phyloP scores from a whole-genome alignment of 345 rosid genomes.

The Lepidium didymum region DNA sequence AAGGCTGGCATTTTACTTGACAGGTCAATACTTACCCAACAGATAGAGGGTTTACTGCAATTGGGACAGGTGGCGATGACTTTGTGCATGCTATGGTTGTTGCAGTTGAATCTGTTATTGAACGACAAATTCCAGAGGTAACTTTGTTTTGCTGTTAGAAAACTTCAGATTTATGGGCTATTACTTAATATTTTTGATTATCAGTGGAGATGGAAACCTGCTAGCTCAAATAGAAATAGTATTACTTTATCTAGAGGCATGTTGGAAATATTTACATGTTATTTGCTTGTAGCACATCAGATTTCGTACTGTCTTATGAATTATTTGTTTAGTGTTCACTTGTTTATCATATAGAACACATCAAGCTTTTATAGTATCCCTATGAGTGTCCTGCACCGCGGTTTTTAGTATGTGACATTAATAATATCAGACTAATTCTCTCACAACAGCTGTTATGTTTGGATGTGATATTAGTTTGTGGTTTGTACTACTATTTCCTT shows the following conservation, averaged over 20 bases:
- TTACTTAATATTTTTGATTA: not conserved
- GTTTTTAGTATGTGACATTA: not conserved
- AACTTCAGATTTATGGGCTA: not conserved
- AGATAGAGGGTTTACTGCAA: constrained; percentile 91
- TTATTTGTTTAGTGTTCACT: not conserved
- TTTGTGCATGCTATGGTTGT: constrained; percentile 95
- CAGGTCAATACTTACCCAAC: constrained; percentile 94
- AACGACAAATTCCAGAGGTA: constrained; percentile 82
- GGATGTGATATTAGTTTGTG: too few relatives aligned
- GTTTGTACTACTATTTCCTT: too few relatives aligned
- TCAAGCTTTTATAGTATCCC: not conserved
- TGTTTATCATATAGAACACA: not conserved
- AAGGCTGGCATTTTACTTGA: constrained; percentile 9
- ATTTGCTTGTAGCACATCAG: not conserved
- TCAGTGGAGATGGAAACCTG: not conserved
- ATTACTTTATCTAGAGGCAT: not conserved
- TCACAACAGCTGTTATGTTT: too few relatives aligned
- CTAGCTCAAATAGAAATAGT: not conserved
- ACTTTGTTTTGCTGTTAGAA: not conserved
- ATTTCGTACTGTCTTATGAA: not conserved
- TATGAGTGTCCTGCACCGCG: not conserved
- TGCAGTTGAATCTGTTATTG: constrained; percentile 94
- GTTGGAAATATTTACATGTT: not conserved
- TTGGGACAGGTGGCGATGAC: constrained; percentile 97
- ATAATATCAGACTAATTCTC: not conserved